These are phyloP conservation scores for Pseudocercospora fuligena DNA, from an alignment of 2,329 filamentous ascomycete genomes.

Conservation along the genomic window DNA sequence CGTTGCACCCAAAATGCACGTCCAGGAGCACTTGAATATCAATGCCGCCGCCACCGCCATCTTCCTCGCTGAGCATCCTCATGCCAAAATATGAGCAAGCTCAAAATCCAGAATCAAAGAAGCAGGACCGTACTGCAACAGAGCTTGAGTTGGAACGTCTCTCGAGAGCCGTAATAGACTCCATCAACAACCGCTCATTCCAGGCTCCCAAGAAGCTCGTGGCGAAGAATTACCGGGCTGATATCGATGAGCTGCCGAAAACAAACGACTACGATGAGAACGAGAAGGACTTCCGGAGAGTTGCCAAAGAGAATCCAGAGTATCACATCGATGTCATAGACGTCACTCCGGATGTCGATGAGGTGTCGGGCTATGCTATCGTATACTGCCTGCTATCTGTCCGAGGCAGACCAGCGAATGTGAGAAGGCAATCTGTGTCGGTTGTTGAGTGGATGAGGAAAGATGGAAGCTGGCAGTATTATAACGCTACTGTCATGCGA, in stretches of 20 bases:
- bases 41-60: background rate
- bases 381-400: constrained; percentile 22
- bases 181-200: constrained; percentile 21
- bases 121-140: background rate
- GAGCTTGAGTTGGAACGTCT: constrained; percentile 17
- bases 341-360: constrained; percentile 20
- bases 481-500: constrained; percentile 20
- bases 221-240: constrained; percentile 15
- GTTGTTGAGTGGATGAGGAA: constrained; percentile 23
- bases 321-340: constrained; percentile 22
- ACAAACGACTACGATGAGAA: constrained; percentile 12
- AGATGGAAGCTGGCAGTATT: constrained; percentile 21
- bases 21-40: background rate
- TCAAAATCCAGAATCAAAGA: background rate
- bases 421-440: constrained; percentile 15
- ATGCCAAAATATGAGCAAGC: background rate
- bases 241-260: constrained; percentile 21
- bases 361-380: constrained; percentile 20
- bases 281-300: constrained; percentile 8
- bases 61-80: background rate
- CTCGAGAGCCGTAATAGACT: constrained; percentile 17
- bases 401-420: constrained; percentile 17
- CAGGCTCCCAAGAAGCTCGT: constrained; percentile 14
- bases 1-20: background rate
- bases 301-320: constrained; percentile 15